phyloP scores from a whole-genome alignment of 2,329 filamentous ascomycete genomes.

The Cercospora canescens region DNA sequence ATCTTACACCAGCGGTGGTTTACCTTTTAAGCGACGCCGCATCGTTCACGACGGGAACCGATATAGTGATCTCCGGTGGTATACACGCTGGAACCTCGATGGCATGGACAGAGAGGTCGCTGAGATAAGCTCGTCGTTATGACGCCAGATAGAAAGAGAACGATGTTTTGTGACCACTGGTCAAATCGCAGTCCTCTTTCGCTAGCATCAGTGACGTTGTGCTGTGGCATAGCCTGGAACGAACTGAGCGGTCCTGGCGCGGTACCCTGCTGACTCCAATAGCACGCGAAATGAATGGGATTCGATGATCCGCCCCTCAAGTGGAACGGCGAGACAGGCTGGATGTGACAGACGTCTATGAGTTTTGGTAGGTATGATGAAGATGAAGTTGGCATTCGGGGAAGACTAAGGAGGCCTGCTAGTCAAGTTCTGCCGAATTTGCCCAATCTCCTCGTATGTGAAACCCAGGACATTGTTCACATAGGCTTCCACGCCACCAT shows the following conservation, averaged over 20 bases:
- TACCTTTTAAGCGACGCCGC: slow-evolving; percentile 18
- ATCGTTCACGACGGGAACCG: slow-evolving; percentile 18
- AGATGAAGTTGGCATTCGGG: too few species aligned
- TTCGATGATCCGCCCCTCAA: too few species aligned
- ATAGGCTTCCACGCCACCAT: not conserved
- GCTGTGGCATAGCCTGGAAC: too few species aligned
- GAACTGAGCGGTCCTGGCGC: too few species aligned
- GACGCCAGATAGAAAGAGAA: not conserved
- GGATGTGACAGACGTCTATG: too few species aligned
- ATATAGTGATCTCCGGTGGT: slow-evolving; percentile 17
- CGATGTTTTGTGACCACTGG: not conserved
- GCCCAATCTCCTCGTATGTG: not conserved
- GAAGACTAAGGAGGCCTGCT: not conserved
- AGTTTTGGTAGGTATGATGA: too few species aligned
- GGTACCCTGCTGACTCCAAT: too few species aligned
- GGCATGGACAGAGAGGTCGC: not conserved
- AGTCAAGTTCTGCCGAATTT: not conserved
- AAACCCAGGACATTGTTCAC: not conserved
- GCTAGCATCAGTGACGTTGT: too few species aligned
- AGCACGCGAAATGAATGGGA: too few species aligned
- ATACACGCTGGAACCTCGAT: slow-evolving; percentile 18
- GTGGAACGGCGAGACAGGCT: too few species aligned
- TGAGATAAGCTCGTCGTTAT: not conserved
- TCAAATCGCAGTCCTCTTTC: not conserved
- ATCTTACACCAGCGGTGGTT: slow-evolving; percentile 37